Evolutionary conservation across 441 rosid species (phyloP).

Genomic region (Aleurites moluccanus): DNA sequence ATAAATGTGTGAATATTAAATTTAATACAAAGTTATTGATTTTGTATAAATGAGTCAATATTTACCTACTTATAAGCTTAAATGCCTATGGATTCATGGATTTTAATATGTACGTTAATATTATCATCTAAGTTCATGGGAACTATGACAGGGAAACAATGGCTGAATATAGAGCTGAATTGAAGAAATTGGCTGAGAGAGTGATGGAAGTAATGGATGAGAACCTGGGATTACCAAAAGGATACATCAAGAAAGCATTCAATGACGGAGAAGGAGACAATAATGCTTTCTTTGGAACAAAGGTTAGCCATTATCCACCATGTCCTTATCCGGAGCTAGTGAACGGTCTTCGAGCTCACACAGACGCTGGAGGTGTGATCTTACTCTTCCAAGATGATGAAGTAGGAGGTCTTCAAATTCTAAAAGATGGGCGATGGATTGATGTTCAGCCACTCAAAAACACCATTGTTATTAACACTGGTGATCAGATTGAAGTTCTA

Average conservation of each 20-base stretch:
- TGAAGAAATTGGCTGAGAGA: slow-evolving; percentile 62
- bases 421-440: slow-evolving; percentile 76
- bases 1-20: too few species aligned
- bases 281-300: slow-evolving; percentile 75
- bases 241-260: slow-evolving; percentile 60
- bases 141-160: slow-evolving; percentile 57
- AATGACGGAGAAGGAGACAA: slow-evolving; percentile 48
- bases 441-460: slow-evolving; percentile 78
- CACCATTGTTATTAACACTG: slow-evolving; percentile 80
- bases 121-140: slow-evolving; percentile 20
- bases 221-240: slow-evolving; percentile 65
- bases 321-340: slow-evolving; percentile 73
- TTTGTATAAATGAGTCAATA: too few species aligned
- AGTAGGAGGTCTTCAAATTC: slow-evolving; percentile 78
- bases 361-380: slow-evolving; percentile 92
- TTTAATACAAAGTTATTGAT: too few species aligned
- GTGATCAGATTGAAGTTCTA: slow-evolving; percentile 90
- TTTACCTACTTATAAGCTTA: too few species aligned
- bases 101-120: too few species aligned
- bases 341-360: slow-evolving; percentile 80
- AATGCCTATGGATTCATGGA: too few species aligned
- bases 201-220: slow-evolving; percentile 87
- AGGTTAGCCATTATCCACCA: slow-evolving; percentile 94
- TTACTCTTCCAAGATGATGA: slow-evolving; percentile 79
- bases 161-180: slow-evolving; percentile 61